Conservation (phyloP, 306 rosid genomes). For the Ormosia semicastrata region DNA sequence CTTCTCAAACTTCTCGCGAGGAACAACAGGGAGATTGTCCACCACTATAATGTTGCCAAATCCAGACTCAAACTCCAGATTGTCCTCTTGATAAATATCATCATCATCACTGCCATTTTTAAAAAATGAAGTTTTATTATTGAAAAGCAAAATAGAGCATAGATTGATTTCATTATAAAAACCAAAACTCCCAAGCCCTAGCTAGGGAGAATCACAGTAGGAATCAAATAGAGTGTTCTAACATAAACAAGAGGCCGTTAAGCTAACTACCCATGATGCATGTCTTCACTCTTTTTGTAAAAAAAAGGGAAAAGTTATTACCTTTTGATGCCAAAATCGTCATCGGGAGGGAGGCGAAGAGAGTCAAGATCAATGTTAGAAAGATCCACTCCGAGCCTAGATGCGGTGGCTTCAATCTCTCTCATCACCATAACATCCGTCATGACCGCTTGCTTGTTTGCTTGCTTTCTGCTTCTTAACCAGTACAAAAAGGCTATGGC, state of each 20-base stretch:
- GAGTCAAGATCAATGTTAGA: constrained; percentile 55
- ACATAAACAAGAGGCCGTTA: no score
- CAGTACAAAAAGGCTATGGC: no score
- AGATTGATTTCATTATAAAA: no score
- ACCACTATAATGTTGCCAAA: constrained; percentile 72
- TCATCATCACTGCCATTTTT: constrained; percentile 55
- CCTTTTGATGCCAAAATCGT: constrained; percentile 73
- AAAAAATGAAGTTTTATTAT: no score
- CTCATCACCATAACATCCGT: constrained; percentile 63
- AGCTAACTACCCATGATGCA: not conserved
- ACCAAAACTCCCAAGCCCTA: not conserved
- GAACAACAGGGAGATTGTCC: constrained; percentile 77
- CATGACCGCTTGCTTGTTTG: constrained; percentile 29
- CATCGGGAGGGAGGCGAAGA: constrained; percentile 63
- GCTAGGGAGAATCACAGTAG: no score
- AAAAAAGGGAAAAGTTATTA: not conserved
- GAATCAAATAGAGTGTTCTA: no score
- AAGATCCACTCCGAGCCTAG: constrained; percentile 59
- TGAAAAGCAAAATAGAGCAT: no score
- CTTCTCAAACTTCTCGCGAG: constrained; percentile 69
- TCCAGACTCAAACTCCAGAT: constrained; percentile 64
- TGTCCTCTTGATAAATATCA: constrained; percentile 49
- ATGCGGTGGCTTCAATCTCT: constrained; percentile 70
- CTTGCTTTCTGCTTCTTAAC: no score
- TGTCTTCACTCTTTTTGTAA: no score